Conservation (phyloP, 1,284 basidiomycete genomes). For the Trichosporon sp. region DNA sequence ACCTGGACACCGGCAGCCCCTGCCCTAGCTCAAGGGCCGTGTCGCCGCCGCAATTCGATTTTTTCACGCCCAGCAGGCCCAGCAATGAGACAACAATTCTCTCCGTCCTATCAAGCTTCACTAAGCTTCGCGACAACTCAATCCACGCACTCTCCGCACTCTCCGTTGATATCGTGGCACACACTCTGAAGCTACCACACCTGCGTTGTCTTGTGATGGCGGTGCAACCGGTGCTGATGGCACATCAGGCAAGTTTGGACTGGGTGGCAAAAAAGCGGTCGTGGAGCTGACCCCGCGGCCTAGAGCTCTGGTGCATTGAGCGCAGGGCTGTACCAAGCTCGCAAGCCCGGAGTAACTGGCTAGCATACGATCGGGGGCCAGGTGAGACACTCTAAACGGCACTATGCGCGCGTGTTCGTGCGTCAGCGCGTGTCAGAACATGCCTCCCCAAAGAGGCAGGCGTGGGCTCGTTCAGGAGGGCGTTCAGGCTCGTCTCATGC, state of each 20-base stretch:
- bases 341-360: neutral
- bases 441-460: neutral
- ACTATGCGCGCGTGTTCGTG: neutral
- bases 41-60: neutral
- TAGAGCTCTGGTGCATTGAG: too few species aligned
- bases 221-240: neutral
- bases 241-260: neutral
- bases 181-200: too few species aligned
- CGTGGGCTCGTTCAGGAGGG: too few species aligned
- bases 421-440: too few species aligned
- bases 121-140: slow-evolving; percentile 2
- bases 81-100: neutral
- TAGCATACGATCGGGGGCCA: neutral
- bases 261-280: neutral
- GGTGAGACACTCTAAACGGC: neutral
- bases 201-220: neutral
- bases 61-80: neutral
- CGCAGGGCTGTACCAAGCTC: neutral
- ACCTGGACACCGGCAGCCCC: too few species aligned
- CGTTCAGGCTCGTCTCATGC: neutral
- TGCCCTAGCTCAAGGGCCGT: neutral
- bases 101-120: neutral
- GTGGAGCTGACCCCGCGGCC: neutral
- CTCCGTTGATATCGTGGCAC: too few species aligned
- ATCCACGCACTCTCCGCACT: neutral